Conservation (phyloP, 306 rosid species). For the Ochetophila trinervis region DNA sequence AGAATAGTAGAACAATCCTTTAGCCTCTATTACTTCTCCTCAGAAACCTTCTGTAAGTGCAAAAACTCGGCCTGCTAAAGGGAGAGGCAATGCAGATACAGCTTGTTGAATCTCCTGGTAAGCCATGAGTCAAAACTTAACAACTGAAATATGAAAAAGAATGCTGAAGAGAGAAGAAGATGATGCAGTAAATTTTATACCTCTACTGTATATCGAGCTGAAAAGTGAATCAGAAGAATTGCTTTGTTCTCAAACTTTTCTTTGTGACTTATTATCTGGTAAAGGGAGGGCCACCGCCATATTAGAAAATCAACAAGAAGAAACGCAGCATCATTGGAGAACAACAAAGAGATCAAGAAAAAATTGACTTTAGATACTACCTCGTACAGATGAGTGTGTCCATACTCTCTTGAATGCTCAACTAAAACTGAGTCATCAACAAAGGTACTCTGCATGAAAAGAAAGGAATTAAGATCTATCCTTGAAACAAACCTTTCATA, state of each 20-base stretch:
- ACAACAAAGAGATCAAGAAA: neutral
- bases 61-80: constrained; percentile 66
- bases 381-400: constrained; percentile 87
- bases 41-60: constrained; percentile 84
- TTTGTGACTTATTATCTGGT: constrained; percentile 66
- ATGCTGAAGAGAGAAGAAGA: neutral
- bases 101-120: constrained; percentile 86
- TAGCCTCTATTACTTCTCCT: neutral
- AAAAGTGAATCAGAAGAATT: constrained; percentile 86
- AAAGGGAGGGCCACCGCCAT: constrained; percentile 17
- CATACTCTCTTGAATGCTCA: constrained; percentile 82
- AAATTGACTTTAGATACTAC: constrained; percentile 27
- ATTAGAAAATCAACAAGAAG: constrained; percentile 5
- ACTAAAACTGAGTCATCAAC: constrained; percentile 58
- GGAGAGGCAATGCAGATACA: constrained; percentile 46
- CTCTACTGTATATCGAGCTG: constrained; percentile 68
- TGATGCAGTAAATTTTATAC: constrained; percentile 27
- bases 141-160: neutral
- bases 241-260: constrained; percentile 72
- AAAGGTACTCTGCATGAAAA: constrained; percentile 64
- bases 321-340: neutral
- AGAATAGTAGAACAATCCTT: too few relatives aligned
- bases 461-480: neutral
- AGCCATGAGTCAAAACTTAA: constrained; percentile 2
- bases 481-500: neutral